A percentile compares a stretch with the other conserved stretches of the same genome.
phyloP scores from a whole-genome alignment of 1,139 yeast species.

The Geotrichum reessii region DNA sequence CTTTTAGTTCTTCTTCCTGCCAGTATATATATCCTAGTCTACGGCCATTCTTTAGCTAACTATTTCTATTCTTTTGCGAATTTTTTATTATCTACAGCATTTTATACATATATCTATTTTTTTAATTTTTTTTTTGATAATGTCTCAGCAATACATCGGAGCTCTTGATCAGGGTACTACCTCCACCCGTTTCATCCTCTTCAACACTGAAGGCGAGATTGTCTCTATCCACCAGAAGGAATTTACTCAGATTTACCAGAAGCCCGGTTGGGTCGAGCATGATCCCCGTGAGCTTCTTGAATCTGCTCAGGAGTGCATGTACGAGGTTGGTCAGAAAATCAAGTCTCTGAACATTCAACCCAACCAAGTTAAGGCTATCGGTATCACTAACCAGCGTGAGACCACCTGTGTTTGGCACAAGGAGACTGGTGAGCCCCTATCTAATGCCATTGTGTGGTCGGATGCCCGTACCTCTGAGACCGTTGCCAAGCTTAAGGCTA shows the following conservation, averaged over 20 bases:
- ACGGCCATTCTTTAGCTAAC: background rate
- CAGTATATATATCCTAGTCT: background rate
- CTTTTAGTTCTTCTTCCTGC: background rate
- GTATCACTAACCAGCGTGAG: conserved; percentile 94
- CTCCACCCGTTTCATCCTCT: conserved; percentile 84
- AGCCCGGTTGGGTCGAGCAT: conserved; percentile 79
- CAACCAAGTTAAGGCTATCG: conserved; percentile 45
- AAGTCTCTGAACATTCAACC: conserved; percentile 30
- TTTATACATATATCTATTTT: background rate
- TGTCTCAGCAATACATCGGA: conserved; percentile 29
- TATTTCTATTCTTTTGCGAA: background rate
- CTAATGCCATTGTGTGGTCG: conserved; percentile 93
- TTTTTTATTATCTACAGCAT: background rate
- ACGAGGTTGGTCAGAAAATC: conserved; percentile 35
- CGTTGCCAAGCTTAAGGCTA: conserved; percentile 57
- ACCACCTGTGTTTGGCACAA: conserved; percentile 89
- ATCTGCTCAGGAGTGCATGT: conserved; percentile 48
- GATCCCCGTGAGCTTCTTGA: conserved; percentile 81
- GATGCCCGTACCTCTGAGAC: conserved; percentile 81
- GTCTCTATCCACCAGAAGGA: conserved; percentile 87
- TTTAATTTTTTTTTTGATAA: background rate
- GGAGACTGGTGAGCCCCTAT: conserved; percentile 73
- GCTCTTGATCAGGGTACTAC: conserved; percentile 92
- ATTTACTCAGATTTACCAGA: conserved; percentile 41
- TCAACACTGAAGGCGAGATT: conserved; percentile 66